These are phyloP conservation scores for Talaromyces thailandensis DNA, from an alignment of 495 filamentous ascomycete species.

Conservation along the genomic window DNA sequence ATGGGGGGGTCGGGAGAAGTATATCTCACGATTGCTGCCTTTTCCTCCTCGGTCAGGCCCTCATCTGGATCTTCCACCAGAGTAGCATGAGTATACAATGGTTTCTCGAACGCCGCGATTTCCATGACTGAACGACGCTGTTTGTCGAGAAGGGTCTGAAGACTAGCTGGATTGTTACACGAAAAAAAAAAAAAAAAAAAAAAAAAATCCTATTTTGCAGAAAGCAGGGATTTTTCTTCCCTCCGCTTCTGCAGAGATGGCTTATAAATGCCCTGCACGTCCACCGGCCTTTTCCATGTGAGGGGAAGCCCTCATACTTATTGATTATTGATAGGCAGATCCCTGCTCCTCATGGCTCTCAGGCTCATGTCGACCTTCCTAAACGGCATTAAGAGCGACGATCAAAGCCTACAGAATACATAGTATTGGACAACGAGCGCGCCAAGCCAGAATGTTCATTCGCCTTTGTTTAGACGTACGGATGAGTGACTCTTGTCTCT, in stretches of 20 bases:
- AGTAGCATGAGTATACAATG: not conserved
- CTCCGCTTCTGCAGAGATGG: not conserved
- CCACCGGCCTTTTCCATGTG: not conserved
- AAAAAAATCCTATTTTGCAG: too few relatives aligned
- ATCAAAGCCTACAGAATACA: not conserved
- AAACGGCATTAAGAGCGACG: not conserved
- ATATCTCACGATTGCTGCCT: conserved; percentile 50
- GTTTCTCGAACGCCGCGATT: not conserved
- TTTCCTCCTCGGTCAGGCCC: conserved; percentile 57
- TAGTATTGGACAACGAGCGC: not conserved
- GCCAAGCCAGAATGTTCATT: too few relatives aligned
- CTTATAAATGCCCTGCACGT: not conserved
- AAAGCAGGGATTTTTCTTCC: not conserved
- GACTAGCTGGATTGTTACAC: not conserved
- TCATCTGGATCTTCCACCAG: conserved; percentile 55
- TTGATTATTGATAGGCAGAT: too few relatives aligned
- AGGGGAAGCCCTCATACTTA: not conserved
- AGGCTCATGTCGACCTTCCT: not conserved
- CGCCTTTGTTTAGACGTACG: too few relatives aligned
- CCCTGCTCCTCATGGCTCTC: not conserved
- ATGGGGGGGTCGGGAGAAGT: not conserved
- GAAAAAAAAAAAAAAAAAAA: not conserved
- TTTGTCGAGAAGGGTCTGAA: not conserved
- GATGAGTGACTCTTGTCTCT: too few relatives aligned
- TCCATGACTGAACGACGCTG: not conserved